Conservation (phyloP, 129 eudicot genomes). For the Artemisia argyi region DNA sequence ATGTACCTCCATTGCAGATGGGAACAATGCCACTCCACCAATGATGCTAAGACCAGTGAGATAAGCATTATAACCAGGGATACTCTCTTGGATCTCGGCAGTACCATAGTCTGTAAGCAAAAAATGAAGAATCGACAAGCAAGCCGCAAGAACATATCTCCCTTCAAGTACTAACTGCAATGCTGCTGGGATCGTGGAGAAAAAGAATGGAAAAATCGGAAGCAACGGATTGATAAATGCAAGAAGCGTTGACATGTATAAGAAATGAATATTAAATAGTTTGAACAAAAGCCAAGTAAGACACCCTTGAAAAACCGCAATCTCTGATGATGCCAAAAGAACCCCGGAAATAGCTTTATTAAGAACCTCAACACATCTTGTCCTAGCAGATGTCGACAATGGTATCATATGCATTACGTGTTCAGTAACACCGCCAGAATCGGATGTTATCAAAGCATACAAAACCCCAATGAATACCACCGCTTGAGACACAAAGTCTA, state of each 20-base stretch:
- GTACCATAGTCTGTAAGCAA: slow-evolving; percentile 76
- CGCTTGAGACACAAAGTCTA: slow-evolving; percentile 75
- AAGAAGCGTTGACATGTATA: slow-evolving; percentile 83
- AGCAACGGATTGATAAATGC: slow-evolving; percentile 84
- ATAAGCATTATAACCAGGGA: slow-evolving; percentile 84
- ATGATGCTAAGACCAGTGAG: slow-evolving; percentile 96
- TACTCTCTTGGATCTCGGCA: slow-evolving; percentile 70
- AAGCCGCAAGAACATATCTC: slow-evolving; percentile 58
- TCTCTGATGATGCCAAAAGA: slow-evolving; percentile 80
- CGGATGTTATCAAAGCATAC: slow-evolving; percentile 81
- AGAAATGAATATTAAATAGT: slow-evolving; percentile 70
- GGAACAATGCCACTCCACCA: slow-evolving; percentile 94
- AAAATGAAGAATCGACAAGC: slow-evolving; percentile 70
- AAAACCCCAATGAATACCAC: slow-evolving; percentile 91
- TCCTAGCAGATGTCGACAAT: slow-evolving; percentile 59
- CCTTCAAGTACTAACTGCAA: slow-evolving; percentile 85
- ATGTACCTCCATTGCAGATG: slow-evolving; percentile 89
- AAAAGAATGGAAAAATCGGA: slow-evolving; percentile 73
- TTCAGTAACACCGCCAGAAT: slow-evolving; percentile 94
- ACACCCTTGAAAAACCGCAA: slow-evolving; percentile 92
- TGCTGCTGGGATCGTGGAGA: slow-evolving; percentile 85
- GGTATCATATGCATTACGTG: slow-evolving; percentile 82
- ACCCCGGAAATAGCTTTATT: slow-evolving; percentile 92
- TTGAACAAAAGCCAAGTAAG: slow-evolving; percentile 92
- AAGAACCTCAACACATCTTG: slow-evolving; percentile 81